phyloP scores from a whole-genome alignment of 139 green algal species.

The Chlamydomonas eustigma region DNA sequence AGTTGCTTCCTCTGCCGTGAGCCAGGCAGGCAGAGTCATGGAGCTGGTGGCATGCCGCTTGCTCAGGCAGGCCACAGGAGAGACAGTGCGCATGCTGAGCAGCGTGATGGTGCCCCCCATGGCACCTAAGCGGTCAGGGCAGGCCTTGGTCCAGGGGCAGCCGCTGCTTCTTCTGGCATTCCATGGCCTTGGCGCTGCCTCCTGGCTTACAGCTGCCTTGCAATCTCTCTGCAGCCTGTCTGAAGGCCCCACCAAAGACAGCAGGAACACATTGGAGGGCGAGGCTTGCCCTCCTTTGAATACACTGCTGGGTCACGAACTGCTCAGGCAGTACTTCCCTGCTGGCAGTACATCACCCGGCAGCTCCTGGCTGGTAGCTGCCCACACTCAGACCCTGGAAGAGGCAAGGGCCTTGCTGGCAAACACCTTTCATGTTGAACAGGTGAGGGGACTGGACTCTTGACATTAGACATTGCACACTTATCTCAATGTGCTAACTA shows the following conservation, averaged over 20 bases:
- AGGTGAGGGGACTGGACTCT: neutral
- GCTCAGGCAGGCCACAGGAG: neutral
- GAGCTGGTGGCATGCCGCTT: neutral
- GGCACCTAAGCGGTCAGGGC: too few species aligned
- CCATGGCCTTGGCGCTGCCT: neutral
- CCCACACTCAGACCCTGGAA: neutral
- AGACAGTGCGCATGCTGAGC: neutral
- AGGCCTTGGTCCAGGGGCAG: neutral
- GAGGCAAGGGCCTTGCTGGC: neutral
- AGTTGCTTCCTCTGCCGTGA: neutral
- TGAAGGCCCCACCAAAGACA: neutral
- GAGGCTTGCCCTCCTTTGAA: neutral
- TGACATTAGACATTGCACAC: neutral
- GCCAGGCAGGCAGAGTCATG: neutral
- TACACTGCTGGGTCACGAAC: neutral
- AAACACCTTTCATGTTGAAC: neutral
- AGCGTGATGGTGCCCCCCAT: too few species aligned
- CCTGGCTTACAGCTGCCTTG: neutral
- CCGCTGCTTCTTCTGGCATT: neutral
- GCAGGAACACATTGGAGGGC: neutral
- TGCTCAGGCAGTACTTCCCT: neutral
- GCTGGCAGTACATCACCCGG: neutral
- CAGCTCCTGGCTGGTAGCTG: neutral
- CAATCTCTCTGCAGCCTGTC: neutral
- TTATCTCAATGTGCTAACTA: neutral